These are phyloP conservation scores for Ceratopteris richardii DNA, from an alignment of 75 land plant species.

Conservation along the genomic window DNA sequence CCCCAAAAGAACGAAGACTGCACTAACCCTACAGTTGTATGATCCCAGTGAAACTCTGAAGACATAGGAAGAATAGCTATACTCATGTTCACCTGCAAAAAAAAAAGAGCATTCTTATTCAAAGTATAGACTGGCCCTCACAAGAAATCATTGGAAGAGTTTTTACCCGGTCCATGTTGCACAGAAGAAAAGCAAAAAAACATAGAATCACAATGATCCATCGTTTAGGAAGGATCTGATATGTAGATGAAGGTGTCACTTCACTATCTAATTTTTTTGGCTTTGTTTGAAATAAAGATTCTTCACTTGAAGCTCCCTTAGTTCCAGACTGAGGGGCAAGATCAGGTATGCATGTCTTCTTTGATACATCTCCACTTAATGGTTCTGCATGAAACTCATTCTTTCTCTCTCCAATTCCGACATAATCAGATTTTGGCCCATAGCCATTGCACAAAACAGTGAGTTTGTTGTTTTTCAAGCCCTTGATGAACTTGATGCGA, in stretches of 20 bases:
- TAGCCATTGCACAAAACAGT: constrained; percentile 13
- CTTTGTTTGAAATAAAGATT: not conserved
- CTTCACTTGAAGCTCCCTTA: not conserved
- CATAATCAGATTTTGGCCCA: constrained; percentile 7
- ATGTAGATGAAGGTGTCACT: not conserved
- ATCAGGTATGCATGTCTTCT: not conserved
- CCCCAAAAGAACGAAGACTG: constrained; percentile 99
- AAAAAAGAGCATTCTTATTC: not conserved
- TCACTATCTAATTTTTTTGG: not conserved
- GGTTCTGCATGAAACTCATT: not conserved
- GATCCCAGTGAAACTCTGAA: constrained; percentile 76
- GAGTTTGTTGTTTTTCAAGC: not conserved
- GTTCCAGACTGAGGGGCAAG: not conserved
- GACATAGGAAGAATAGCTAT: constrained; percentile 99
- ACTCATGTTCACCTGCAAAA: constrained; percentile 91
- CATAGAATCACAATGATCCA: constrained; percentile 82
- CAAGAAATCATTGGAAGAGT: not conserved
- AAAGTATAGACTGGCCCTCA: not conserved
- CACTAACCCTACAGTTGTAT: constrained; percentile 91
- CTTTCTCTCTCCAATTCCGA: constrained; percentile 11
- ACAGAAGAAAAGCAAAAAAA: constrained; percentile 85
- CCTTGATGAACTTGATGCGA: not conserved
- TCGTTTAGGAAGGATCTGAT: constrained; percentile 65
- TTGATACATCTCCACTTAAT: constrained; percentile 1
- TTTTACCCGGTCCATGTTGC: constrained; percentile 95